A percentile compares a stretch with the other conserved stretches of the same genome.
Conservation (phyloP, 768 basidiomycete species). For the Russula griseocarnosa region DNA sequence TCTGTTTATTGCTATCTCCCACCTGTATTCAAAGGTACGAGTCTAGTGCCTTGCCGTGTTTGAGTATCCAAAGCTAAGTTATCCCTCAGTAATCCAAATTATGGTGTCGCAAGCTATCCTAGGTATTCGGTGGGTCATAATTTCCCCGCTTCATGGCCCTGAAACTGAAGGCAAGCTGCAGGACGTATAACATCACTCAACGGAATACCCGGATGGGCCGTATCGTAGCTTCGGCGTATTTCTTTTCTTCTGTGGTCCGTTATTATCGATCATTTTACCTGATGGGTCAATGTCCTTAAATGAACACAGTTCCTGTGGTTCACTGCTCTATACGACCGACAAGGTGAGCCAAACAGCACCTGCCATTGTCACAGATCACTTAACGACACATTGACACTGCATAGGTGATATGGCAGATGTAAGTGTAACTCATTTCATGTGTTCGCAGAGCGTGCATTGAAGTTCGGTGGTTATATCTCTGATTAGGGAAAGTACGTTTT, state of each 20-base stretch:
- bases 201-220: constrained; percentile 42
- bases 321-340: constrained; percentile 48
- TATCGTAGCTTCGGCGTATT: constrained; percentile 41
- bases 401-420: constrained; percentile 12
- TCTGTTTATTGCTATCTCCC: constrained; percentile 46
- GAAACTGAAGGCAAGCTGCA: constrained; percentile 29
- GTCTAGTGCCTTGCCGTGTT: background rate
- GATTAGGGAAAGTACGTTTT: constrained; percentile 39
- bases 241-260: constrained; percentile 44
- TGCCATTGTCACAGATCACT: background rate
- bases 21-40: constrained; percentile 59
- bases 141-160: background rate
- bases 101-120: constrained; percentile 66
- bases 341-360: constrained; percentile 39
- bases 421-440: background rate
- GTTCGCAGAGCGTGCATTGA: background rate
- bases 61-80: background rate
- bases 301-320: constrained; percentile 51
- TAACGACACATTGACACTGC: constrained; percentile 17
- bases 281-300: background rate
- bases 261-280: constrained; percentile 27
- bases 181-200: constrained; percentile 56
- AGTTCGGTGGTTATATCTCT: background rate
- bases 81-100: constrained; percentile 49
- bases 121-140: constrained; percentile 47